Percentiles rank a stretch among this genome's conserved stretches.
These are phyloP conservation scores for Brasenia schreberi DNA, from an alignment of 164 flowering plant species.

Conservation along the genomic window DNA sequence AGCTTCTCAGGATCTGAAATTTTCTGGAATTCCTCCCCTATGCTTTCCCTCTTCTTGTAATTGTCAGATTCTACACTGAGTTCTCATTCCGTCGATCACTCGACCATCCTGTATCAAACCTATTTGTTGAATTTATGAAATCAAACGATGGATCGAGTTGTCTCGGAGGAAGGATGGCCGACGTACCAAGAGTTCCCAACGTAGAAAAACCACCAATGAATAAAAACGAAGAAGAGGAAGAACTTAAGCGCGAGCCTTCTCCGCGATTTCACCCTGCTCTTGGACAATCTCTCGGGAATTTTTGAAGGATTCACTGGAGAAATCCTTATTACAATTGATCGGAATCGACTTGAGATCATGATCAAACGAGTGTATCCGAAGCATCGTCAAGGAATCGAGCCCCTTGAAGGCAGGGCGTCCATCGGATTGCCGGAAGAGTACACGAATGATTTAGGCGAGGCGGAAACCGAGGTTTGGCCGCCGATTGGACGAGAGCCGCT, in stretches of 20 bases:
- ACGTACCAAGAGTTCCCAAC: constrained; percentile 11
- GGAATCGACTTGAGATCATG: constrained; percentile 6
- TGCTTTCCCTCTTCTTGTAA: constrained; percentile 6
- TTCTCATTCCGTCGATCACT: constrained; percentile 15
- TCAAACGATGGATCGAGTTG: constrained; percentile 24
- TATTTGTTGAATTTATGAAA: constrained; percentile 19
- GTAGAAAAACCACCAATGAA: constrained; percentile 55
- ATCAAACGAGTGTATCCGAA: constrained; percentile 11
- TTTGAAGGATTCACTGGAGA: constrained; percentile 15
- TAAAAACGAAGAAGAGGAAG: constrained; percentile 40
- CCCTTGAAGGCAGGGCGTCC: not conserved
- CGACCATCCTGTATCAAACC: not conserved
- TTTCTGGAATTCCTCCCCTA: constrained; percentile 4
- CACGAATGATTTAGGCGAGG: constrained; percentile 15
- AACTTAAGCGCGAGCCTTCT: constrained; percentile 22
- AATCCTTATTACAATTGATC: constrained; percentile 16
- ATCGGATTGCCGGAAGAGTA: not conserved
- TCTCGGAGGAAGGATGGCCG: constrained; percentile 8
- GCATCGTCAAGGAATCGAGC: not conserved
- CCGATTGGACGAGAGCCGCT: constrained; percentile 12
- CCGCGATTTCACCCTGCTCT: constrained; percentile 16
- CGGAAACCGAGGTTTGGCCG: constrained; percentile 10
- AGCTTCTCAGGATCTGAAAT: constrained; percentile 14
- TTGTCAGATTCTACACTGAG: constrained; percentile 1
- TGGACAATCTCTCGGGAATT: constrained; percentile 8